Base-by-base conservation (phyloP, 2,329 filamentous ascomycete genomes). In the Apiospora rasikravindrae region DNA sequence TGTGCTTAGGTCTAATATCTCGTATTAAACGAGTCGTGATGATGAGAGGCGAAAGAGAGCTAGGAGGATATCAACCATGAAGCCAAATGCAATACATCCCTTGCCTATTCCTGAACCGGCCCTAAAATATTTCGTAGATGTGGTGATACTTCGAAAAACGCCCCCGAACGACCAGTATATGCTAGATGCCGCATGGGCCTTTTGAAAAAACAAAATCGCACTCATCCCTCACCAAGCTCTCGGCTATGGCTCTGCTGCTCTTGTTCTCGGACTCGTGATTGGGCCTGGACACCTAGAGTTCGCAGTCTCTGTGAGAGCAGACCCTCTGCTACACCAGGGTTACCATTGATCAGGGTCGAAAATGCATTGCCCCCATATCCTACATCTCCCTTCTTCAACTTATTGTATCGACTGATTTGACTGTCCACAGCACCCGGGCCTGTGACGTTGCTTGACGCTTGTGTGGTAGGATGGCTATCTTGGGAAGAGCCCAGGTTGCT, bases 231-330 rank as follows among this genome's bases (percentile, higher is more conserved):
- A 7, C n/a, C n/a, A 26, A 51, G 24, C n/a, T 51, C n/a, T 51
- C n/a, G 33, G 2, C 8, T n/a, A 8, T 29, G 22, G 42, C 8
- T 37, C 16, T 69, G 44, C 16, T 37, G 67, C n/a, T 37, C 4
- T 10, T 33, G 44, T 10, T 14, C 67, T 37, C 49, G 67, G 2
- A 4, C 19, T 49, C 37, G 66, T 14, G 66, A 4, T 44, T 47
- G 67, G 44, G 67, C 67, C 26, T 45, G 44, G 10, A 86, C 85
- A 49, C 90, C 92, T 7, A 94, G 82, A 7, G 89, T 88, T 75
- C 90, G 88, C 64, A 96, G 83, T 71, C 90, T 88, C 79, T 90
- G 90, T 14, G 93, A 93, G 22, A 96, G 83, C 22, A 96, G 81
- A 2, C 93, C 89, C 77, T 94, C 91, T 5, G 88, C 86, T 1